Base-by-base conservation (phyloP, 345 rosid species). In the Euphorbia lathyris region DNA sequence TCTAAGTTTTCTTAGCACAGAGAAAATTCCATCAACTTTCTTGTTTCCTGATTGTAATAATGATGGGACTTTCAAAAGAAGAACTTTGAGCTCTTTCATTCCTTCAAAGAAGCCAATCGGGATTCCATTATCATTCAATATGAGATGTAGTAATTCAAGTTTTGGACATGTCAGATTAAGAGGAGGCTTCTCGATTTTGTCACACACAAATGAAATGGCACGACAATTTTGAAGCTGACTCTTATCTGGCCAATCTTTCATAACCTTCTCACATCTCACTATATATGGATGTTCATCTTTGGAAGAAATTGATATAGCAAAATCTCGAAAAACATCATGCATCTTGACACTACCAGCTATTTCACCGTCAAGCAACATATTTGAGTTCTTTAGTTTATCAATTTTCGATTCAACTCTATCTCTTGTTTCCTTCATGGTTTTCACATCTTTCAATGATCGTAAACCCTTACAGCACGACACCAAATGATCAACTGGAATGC, bases 401-500 rank as follows among this genome's bases (percentile, higher is more conserved):
- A 45, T 45, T 11, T 7, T 45, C 19, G 16, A 1, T 14, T 45
- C 16, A 45, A 45, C 51, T 14, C 51, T 45, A 45, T 45, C 0
- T 47, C 65, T 62, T 38, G 58, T 69, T 25, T 69, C 65, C 0
- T 63, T 34, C 9, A 43, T 3, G 7, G 58, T 14, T 17, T 55
- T 5, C 2, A 11, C 36, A 2, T 63, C 30, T 14, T 68, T 3
- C 34, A 74, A 74, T 58, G 53, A 63, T 19, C 48, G 13, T 3
- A 69, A 42, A 6, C 73, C 58, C 57, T 40, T 5, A 17, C 69
- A 65, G 25, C 29, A 42, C 29, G 19, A 38, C 13, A 74, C 40
- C 48, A 68, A 63, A 16, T 36, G 3, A 42, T 74, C 65, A 7
- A 74, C 13, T 0, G 69, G n/a, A 20, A 74, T 50, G 7, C 36